Evolutionary conservation across 768 basidiomycete species (phyloP).

Genomic region (Leccinum arenicola): DNA sequence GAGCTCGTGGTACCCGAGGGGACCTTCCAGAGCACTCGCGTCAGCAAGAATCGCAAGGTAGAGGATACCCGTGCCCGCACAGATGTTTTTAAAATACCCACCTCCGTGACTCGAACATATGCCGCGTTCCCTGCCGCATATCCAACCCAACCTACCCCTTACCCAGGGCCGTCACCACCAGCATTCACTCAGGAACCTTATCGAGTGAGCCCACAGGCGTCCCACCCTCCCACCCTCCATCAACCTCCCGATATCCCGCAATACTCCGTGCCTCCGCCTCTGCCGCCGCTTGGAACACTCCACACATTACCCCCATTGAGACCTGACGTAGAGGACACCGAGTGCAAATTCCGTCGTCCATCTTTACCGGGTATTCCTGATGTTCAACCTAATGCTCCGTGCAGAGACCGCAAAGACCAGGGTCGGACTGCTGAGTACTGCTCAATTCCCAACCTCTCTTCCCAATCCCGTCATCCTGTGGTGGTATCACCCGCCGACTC

Average conservation of each 20-base stretch:
- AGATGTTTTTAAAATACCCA: constrained; percentile 32
- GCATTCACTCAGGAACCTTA: constrained; percentile 25
- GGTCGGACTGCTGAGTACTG: constrained; percentile 15
- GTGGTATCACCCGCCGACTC: neutral
- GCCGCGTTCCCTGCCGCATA: constrained; percentile 41
- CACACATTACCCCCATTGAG: constrained; percentile 30
- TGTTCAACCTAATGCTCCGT: constrained; percentile 4
- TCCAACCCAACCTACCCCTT: constrained; percentile 24
- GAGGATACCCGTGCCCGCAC: constrained; percentile 37
- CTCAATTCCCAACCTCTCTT: neutral
- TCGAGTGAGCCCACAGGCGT: constrained; percentile 20
- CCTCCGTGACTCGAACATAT: constrained; percentile 37
- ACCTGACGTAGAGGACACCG: constrained; percentile 23
- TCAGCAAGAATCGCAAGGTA: constrained; percentile 46
- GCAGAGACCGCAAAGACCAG: constrained; percentile 17
- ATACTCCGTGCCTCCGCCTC: constrained; percentile 27
- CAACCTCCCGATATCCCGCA: constrained; percentile 26
- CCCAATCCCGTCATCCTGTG: constrained; percentile 6
- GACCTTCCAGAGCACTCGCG: constrained; percentile 65
- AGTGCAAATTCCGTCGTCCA: constrained; percentile 33
- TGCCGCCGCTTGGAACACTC: constrained; percentile 20
- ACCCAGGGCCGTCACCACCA: constrained; percentile 22
- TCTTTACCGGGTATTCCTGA: constrained; percentile 23
- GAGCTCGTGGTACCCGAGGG: constrained; percentile 66
- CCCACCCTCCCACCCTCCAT: constrained; percentile 21